These are phyloP conservation scores for Trichophyton equinum DNA, from an alignment of 2,329 filamentous ascomycete species.

Conservation along the genomic window DNA sequence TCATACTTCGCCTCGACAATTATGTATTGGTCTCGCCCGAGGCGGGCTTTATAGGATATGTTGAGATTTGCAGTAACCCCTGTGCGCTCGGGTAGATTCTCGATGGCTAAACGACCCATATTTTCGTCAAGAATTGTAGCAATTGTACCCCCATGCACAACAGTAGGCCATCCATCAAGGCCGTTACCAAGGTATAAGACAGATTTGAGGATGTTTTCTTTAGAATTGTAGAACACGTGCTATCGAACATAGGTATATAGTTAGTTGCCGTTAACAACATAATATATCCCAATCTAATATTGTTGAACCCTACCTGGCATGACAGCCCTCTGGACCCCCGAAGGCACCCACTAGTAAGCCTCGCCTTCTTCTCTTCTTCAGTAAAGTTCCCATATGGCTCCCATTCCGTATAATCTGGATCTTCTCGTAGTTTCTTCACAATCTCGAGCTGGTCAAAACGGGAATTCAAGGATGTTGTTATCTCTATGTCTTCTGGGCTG, in stretches of 20 bases:
- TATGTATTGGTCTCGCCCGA: slow-evolving; percentile 50
- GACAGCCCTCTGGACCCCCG: slow-evolving; percentile 29
- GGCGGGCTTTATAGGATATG: slow-evolving; percentile 51
- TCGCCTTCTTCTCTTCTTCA: slow-evolving; percentile 23
- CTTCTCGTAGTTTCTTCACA: slow-evolving; percentile 26
- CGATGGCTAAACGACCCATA: slow-evolving; percentile 50
- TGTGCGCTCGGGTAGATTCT: slow-evolving; percentile 36
- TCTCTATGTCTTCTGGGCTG: slow-evolving; percentile 22
- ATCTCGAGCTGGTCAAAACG: slow-evolving; percentile 26
- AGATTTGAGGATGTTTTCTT: slow-evolving; percentile 45
- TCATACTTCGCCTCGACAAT: slow-evolving; percentile 41
- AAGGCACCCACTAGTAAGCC: slow-evolving; percentile 30
- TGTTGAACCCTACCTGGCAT: slow-evolving; percentile 26
- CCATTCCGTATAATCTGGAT: slow-evolving; percentile 30
- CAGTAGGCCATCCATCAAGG: slow-evolving; percentile 55
- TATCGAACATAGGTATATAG: slow-evolving; percentile 25
- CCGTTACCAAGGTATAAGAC: slow-evolving; percentile 58
- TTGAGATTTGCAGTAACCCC: slow-evolving; percentile 47
- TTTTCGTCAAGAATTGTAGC: slow-evolving; percentile 59
- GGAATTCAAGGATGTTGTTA: slow-evolving; percentile 21
- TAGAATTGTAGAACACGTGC: slow-evolving; percentile 51
- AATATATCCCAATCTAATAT: neutral
- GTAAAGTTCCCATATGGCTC: slow-evolving; percentile 27
- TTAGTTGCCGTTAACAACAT: neutral
- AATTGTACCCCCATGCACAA: slow-evolving; percentile 58